Evolutionary conservation across 139 green algal species (phyloP), one percentile per base, ranked within the genome.

Genomic region (Asterochloris sp.): DNA sequence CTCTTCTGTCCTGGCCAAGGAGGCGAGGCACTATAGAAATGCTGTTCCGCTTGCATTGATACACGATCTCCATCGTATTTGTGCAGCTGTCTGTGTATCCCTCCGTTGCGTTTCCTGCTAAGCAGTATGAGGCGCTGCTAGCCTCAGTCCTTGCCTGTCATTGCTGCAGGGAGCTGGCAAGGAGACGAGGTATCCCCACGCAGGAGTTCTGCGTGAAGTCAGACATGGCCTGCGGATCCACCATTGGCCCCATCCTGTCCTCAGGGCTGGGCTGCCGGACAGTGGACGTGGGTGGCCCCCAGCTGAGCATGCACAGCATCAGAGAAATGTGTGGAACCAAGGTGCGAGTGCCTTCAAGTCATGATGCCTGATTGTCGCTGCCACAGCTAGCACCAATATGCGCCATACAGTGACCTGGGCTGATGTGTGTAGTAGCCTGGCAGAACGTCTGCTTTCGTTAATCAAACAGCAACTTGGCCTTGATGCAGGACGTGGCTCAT

Each of bases 221-320:
- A 81, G 97, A 99, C 94, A 98, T 97, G 93, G 94, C 92, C 0
- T 99, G 97, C 86, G 97, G 97, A n/a, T 94, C 86, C 82, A 99
- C 97, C 23, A 99, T 99, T 74, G 97, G 97, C 0, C 97, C 97
- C 76, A 99, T 99, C 89, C 85, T 99, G 63, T 84, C 95, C 0
- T 91, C 90, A 10, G 78, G 82, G 61, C 83, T 93, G 54, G 95
- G 93, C 74, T 94, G 97, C 83, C 88, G 95, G 24, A 98, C 96
- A 9, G 92, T 98, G 16, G 96, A 99, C 78, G 93, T 98, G 0
- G 96, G 96, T 76, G 88, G 89, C 26, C 90, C 89, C 61, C 94
- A 97, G 89, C 88, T 96, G 60, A 87, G 90, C 78, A 98, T 98
- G 96, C 95, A 98, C 94, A 90, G 82, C 81, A 96, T 98, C 38